Base-by-base conservation (phyloP, 1,284 basidiomycete species). In the Omphalotus olearius region DNA sequence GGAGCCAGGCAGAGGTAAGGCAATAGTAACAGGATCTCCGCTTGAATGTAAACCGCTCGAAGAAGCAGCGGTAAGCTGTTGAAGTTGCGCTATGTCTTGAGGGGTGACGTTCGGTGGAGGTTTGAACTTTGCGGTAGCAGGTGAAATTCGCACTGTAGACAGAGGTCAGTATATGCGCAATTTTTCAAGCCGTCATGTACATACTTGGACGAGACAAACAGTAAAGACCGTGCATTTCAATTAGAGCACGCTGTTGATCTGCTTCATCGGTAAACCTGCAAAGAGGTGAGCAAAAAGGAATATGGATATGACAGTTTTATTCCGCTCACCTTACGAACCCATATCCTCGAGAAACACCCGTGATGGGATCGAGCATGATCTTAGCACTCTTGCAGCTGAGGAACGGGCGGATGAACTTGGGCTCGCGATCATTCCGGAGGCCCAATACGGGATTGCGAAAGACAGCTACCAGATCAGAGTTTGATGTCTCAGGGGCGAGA, bases 381-480 rank as follows among this genome's bases (percentile, higher is more conserved):
- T 94, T 94, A 28, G 92, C 92, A 64, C 90, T 93, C 72, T 91
- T 92, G 68, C 91, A 93, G 63, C 89, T 93, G 40, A 83, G 68
- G 71, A 94, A 94, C 1, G 90, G 88, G 10, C 83, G 78, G 52
- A 93, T 91, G 58, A 91, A 89, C 64, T 88, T 88, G 25, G 88
- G 87, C 65, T 88, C 87, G 55, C 88, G 78, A 64, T 87, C 85
- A 61, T 84, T 88, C 53, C 89, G 78, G 51, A 91, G 75, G 36
- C 89, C 89, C 7, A 91, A 78, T 4, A 89, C 84, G 0, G 91
- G 88, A 66, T 91, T 89, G 60, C 86, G 82, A 67, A 91, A 91
- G 54, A 91, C 87, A n/a, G 85, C 85, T 45, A 94, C 89, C 18
- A 94, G 74, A 66, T 94, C 92, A 23, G 88, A 89, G 67, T 94